These are phyloP conservation scores for Populus pruinosa DNA, from an alignment of 345 rosid genomes.

Conservation along the genomic window DNA sequence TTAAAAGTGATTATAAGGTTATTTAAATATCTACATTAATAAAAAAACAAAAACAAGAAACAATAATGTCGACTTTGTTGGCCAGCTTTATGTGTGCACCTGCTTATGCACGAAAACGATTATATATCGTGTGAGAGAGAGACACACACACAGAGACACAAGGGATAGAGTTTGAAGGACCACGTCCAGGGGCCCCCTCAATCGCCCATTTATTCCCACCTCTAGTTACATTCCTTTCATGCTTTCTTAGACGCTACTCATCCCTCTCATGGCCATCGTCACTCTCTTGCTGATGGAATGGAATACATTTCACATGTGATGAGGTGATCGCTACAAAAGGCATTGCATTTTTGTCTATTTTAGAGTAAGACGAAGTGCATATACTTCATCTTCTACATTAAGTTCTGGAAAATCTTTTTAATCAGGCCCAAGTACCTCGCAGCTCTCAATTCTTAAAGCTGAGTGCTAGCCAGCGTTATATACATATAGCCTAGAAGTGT, in stretches of 20 bases:
- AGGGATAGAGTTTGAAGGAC: conserved; percentile 18
- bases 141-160: background rate
- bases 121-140: conserved; percentile 1
- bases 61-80: conserved; percentile 17
- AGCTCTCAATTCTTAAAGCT: no score
- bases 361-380: no score
- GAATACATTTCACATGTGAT: background rate
- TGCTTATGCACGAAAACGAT: conserved; percentile 2
- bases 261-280: background rate
- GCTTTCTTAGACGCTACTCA: conserved; percentile 11
- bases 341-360: no score
- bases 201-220: conserved; percentile 9
- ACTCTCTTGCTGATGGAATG: background rate
- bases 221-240: conserved; percentile 35
- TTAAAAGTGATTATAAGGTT: no score
- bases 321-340: no score
- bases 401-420: no score
- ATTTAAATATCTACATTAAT: no score
- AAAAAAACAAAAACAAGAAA: no score
- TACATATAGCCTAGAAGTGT: no score
- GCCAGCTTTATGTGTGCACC: conserved; percentile 9
- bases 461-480: no score
- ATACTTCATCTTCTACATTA: no score
- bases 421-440: no score
- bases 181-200: conserved; percentile 6